A percentile compares a stretch with the other conserved stretches of the same genome.
phyloP scores from a whole-genome alignment of 768 basidiomycete species.

The Favolaschia claudopus region DNA sequence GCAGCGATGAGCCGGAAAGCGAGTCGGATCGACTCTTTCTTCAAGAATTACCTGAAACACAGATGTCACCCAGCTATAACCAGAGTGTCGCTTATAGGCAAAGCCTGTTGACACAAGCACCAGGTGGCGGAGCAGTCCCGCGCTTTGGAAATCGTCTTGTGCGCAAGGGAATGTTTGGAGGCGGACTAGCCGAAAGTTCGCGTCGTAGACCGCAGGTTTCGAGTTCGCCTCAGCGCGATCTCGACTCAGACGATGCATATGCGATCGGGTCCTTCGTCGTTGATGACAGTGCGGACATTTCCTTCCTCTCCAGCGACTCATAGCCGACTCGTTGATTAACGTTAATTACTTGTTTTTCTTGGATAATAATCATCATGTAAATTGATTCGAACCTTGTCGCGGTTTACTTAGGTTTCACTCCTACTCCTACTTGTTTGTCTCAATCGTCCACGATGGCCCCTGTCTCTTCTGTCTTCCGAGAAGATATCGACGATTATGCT shows the following conservation, averaged over 20 bases:
- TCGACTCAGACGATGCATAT: slow-evolving; percentile 68
- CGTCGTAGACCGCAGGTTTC: slow-evolving; percentile 44
- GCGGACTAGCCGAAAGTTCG: slow-evolving; percentile 37
- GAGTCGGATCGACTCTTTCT: slow-evolving; percentile 77
- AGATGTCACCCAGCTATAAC: slow-evolving; percentile 75
- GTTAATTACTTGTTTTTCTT: too few species aligned
- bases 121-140: slow-evolving; percentile 52
- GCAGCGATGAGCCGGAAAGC: slow-evolving; percentile 61
- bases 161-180: slow-evolving; percentile 53
- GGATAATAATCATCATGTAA: too few species aligned
- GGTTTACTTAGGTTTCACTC: too few species aligned
- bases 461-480: too few species aligned
- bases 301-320: slow-evolving; percentile 37
- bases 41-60: slow-evolving; percentile 68
- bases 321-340: too few species aligned
- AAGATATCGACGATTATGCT: too few species aligned
- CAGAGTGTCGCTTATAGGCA: slow-evolving; percentile 74
- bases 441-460: too few species aligned
- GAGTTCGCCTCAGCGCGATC: slow-evolving; percentile 68
- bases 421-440: too few species aligned
- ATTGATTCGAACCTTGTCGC: too few species aligned
- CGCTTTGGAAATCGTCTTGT: slow-evolving; percentile 61
- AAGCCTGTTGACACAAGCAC: slow-evolving; percentile 77
- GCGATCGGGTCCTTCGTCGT: slow-evolving; percentile 82
- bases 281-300: slow-evolving; percentile 76